Evolutionary conservation across 495 filamentous ascomycete genomes (phyloP).

Genomic region (Aspergillus diversus): DNA sequence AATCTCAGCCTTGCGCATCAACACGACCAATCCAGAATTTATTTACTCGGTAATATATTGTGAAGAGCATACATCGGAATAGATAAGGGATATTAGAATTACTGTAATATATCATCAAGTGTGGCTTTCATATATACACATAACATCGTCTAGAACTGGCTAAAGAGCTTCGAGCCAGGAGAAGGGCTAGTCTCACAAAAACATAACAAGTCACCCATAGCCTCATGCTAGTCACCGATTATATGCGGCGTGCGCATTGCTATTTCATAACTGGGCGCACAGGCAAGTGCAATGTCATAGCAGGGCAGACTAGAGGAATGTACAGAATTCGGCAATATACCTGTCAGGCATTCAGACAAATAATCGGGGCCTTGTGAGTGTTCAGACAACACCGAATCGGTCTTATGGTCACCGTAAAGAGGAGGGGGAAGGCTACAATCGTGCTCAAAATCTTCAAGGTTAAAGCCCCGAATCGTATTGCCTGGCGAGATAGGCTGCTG

Average conservation of each 20-base stretch:
- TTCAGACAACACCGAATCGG: slow-evolving; percentile 3
- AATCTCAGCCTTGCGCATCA: too few relatives aligned
- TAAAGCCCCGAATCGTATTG: slow-evolving; percentile 5
- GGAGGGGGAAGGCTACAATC: slow-evolving; percentile 20
- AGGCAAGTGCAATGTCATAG: background rate
- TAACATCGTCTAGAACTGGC: too few relatives aligned
- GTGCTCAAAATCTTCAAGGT: slow-evolving; percentile 13
- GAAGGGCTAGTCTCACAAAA: too few relatives aligned
- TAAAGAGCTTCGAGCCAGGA: too few relatives aligned
- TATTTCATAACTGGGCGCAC: slow-evolving; percentile 7
- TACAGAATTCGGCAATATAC: background rate
- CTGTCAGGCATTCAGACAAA: background rate
- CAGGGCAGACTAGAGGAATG: background rate
- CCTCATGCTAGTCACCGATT: background rate
- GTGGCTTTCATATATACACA: too few relatives aligned
- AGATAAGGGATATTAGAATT: too few relatives aligned
- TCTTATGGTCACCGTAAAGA: slow-evolving; percentile 20
- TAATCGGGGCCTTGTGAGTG: background rate
- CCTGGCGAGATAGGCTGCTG: slow-evolving; percentile 14
- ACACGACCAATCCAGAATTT: too few relatives aligned
- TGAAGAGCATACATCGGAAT: too few relatives aligned
- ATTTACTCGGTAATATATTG: too few relatives aligned
- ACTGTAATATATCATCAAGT: too few relatives aligned
- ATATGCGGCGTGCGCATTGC: background rate
- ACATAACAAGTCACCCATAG: too few relatives aligned